Evolutionary conservation across 106 monocot genomes (phyloP), one percentile per base, ranked within the genome.

Genomic region (Cymbidium sinense): DNA sequence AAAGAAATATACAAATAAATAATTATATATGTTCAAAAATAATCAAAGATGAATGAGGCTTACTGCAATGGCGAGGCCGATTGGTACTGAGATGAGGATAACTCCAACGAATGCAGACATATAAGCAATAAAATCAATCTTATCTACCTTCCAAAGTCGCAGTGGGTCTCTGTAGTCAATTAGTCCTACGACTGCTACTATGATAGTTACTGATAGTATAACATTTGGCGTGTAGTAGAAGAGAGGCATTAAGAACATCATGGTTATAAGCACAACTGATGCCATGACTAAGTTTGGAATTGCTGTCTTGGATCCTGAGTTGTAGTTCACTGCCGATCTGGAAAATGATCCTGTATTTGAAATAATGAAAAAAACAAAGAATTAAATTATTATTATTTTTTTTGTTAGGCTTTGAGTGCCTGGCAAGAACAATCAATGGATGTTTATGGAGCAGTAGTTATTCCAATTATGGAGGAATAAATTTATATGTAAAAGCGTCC

Each of bases 211-310:
- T 0, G 88, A 82, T 12, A 93, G 75, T 64, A 90, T 83, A 3
- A 93, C 86, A 41, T 86, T 88, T n/a, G 93, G 93, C 6, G 93
- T 93, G 86, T 88, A 87, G 62, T 86, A 83, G 77, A 93, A 93
- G 58, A 90, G 73, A 19, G 93, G 93, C 86, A 90, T 90, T 54
- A 93, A 84, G 50, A 93, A 88, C 35, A 93, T 76, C 83, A 93
- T 84, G 2, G 90, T 93, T n/a, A 90, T 35, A 27, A 90, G 82
- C 64, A 93, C 93, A 4, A 90, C 85, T n/a, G 84, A 76, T 25
- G 93, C 88, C 93, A 93, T 93, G 10, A 93, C 81, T 31, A 90
- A 73, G 79, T 93, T 93, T 1, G 93, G 90, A 0, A 93, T 67
- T 34, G 93, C 93, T 23, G 93, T 90, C 77, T 88, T 82, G 28